Conservation (phyloP, 2,329 filamentous ascomycete species). For the Microdochium paspali region DNA sequence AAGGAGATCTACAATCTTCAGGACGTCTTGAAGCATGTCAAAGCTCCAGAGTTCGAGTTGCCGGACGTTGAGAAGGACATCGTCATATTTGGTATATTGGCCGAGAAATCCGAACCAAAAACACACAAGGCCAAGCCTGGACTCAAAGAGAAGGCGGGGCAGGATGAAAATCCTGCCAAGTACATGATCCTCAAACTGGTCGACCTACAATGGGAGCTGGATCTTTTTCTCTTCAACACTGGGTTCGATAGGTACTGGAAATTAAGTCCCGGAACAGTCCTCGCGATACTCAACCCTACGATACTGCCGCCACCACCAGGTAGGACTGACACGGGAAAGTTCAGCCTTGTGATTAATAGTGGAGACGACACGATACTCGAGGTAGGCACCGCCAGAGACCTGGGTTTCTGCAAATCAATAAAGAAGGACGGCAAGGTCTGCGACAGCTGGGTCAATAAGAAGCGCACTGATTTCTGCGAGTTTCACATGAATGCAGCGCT, state of each 20-base stretch:
- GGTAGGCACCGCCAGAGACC: slow-evolving; percentile 72
- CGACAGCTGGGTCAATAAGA: slow-evolving; percentile 75
- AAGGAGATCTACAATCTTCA: slow-evolving; percentile 74
- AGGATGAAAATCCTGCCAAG: slow-evolving; percentile 57
- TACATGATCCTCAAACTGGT: slow-evolving; percentile 89
- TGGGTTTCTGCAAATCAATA: slow-evolving; percentile 79
- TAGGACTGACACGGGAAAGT: slow-evolving; percentile 69
- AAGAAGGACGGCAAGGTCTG: slow-evolving; percentile 80
- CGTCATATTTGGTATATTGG: slow-evolving; percentile 80
- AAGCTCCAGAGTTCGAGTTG: slow-evolving; percentile 71
- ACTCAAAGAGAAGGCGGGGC: slow-evolving; percentile 36
- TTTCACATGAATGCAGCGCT: slow-evolving; percentile 82
- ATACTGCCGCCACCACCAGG: slow-evolving; percentile 80
- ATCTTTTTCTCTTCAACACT: slow-evolving; percentile 84
- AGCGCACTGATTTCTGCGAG: slow-evolving; percentile 85
- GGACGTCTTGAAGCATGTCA: slow-evolving; percentile 71
- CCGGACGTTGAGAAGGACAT: slow-evolving; percentile 81
- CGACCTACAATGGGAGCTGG: slow-evolving; percentile 83
- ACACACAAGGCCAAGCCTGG: slow-evolving; percentile 40
- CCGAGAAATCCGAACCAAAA: slow-evolving; percentile 77
- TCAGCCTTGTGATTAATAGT: slow-evolving; percentile 76
- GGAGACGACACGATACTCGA: slow-evolving; percentile 86
- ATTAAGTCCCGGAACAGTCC: slow-evolving; percentile 77
- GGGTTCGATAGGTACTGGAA: slow-evolving; percentile 94
- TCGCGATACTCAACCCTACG: slow-evolving; percentile 84